Percentiles rank a stretch among this genome's conserved stretches.
phyloP scores from a whole-genome alignment of 345 rosid genomes.

The Eucalyptus regnans region DNA sequence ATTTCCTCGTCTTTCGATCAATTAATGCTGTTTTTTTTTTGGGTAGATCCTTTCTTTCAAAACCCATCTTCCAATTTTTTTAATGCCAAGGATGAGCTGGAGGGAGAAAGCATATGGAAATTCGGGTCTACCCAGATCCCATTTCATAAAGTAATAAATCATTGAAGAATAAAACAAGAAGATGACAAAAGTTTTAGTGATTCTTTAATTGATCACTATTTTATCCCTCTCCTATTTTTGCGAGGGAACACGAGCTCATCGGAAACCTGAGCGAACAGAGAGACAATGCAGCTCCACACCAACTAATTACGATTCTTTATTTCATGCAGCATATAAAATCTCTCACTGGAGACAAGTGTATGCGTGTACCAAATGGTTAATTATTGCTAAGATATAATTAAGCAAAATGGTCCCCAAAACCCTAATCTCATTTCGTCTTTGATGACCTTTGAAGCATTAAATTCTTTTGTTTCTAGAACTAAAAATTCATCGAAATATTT shows the following conservation, averaged over 20 bases:
- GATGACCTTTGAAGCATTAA: neutral
- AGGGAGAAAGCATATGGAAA: constrained; percentile 23
- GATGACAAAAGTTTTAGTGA: constrained; percentile 38
- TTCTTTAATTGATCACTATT: neutral
- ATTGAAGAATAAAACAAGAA: constrained; percentile 61
- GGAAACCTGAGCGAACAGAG: constrained; percentile 5
- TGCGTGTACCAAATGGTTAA: neutral
- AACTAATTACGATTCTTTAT: neutral
- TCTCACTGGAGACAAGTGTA: neutral
- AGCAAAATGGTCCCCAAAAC: neutral
- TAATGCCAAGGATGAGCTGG: constrained; percentile 41
- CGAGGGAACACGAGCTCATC: neutral
- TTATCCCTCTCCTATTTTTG: neutral
- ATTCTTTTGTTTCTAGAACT: neutral
- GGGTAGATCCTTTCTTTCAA: neutral
- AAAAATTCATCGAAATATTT: neutral
- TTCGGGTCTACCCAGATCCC: constrained; percentile 20
- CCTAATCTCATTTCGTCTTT: neutral
- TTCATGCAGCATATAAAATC: neutral
- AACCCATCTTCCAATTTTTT: neutral
- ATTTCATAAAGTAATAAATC: constrained; percentile 33
- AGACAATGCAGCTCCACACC: constrained; percentile 4
- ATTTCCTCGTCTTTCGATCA: neutral
- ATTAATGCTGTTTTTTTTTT: neutral
- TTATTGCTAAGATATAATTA: neutral